Base-by-base conservation (phyloP, 2,329 filamentous ascomycete genomes). In the Ophiostoma sp. region DNA sequence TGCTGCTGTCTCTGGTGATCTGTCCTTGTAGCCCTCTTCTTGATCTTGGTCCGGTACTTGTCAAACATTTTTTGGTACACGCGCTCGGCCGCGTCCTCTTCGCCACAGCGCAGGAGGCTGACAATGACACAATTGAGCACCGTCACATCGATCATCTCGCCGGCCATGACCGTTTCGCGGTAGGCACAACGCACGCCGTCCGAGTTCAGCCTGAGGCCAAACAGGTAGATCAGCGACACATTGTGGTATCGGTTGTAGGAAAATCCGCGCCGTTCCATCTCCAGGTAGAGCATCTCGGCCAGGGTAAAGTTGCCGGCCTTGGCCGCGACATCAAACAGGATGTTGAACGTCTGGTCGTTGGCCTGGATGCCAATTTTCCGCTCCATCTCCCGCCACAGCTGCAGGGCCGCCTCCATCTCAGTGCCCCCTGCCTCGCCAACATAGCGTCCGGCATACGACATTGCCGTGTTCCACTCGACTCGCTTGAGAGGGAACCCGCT, bases 341-440 rank as follows among this genome's bases (percentile, higher is more conserved):
- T 90, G 77, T 95, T 97, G 79, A 99, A 96, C 0, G 94, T 96
- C n/a, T 93, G 89, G 67, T 87, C 84, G 74, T 90, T 91, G 48
- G 86, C 89, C 74, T 81, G 80, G 17, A 93, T 78, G 0, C 86
- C 85, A 1, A 89, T 88, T 4, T 87, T 81, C 66, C 86, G 84
- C 79, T 99, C 95, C 93, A 98, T 98, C 75, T 95, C 89, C 73
- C 87, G 88, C 94, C 94, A 99, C 33, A 96, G 79, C 67, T 87
- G 85, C 65, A 99, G 82, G 0, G 92, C 89, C 5, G 87, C 85
- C 78, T 91, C 82, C 62, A 92, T 79, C 77, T 93, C 85, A 57
- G 84, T 76, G 64, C 85, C 82, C 65, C 86, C 83, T 54, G 88
- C 82, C 13, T 76, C 81, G 10, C 85, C 82, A 73, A 90, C 87